Evolutionary conservation across 179 eudicot species (phyloP).

Genomic region (Gypsophila paniculata): DNA sequence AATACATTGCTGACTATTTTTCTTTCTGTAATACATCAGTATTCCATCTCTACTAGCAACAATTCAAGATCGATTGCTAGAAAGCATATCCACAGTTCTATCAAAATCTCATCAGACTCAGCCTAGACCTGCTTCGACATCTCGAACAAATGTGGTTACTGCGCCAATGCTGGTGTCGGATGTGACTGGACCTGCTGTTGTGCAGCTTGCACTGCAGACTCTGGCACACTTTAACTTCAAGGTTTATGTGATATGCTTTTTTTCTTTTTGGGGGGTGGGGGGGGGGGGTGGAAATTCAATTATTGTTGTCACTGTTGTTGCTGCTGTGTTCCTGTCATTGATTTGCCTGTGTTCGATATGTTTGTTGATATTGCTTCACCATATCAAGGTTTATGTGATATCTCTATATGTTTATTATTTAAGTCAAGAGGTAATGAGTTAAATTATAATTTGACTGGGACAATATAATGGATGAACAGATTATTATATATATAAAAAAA

Average conservation of each 20-base stretch:
- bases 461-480: too few relatives aligned
- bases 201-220: slow-evolving; percentile 92
- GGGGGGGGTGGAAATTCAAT: not conserved
- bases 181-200: slow-evolving; percentile 61
- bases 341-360: not conserved
- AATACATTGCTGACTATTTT: not conserved
- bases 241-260: slow-evolving; percentile 40
- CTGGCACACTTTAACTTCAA: slow-evolving; percentile 84
- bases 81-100: slow-evolving; percentile 67
- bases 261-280: too few relatives aligned
- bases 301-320: not conserved
- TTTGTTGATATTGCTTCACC: not conserved
- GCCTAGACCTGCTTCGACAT: slow-evolving; percentile 46
- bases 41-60: slow-evolving; percentile 83
- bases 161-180: slow-evolving; percentile 54
- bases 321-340: not conserved
- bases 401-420: too few relatives aligned
- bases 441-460: too few relatives aligned
- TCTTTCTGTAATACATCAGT: slow-evolving; percentile 38
- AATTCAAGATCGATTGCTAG: slow-evolving; percentile 74
- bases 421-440: too few relatives aligned
- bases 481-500: too few relatives aligned
- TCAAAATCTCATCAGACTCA: slow-evolving; percentile 58
- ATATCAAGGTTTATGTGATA: not conserved
- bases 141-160: slow-evolving; percentile 43